A percentile compares a stretch with the other conserved stretches of the same genome.
These are phyloP conservation scores for Pisolithus marmoratus DNA, from an alignment of 768 basidiomycete species.

Conservation along the genomic window DNA sequence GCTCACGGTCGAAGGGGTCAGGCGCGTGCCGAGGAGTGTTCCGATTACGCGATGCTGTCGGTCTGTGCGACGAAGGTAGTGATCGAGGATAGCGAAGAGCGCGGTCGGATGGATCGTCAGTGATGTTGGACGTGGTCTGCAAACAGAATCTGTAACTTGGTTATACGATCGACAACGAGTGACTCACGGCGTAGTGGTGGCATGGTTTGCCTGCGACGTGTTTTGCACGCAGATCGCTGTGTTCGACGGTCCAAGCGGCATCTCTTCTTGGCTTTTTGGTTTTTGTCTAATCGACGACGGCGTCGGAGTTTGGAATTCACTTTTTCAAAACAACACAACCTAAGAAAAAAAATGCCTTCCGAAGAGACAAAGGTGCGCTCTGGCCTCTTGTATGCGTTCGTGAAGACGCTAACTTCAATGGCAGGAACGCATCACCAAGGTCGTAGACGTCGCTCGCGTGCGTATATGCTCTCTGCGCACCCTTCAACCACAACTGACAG, in stretches of 20 bases:
- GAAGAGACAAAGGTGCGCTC: constrained; percentile 79
- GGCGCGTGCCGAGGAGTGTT: constrained; percentile 81
- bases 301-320: constrained; percentile 28
- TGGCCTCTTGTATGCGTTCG: not conserved
- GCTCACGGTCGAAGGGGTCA: constrained; percentile 57
- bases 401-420: not conserved
- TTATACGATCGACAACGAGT: not conserved
- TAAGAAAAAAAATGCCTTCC: constrained; percentile 57
- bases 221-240: constrained; percentile 42
- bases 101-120: constrained; percentile 89
- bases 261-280: constrained; percentile 23
- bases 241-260: constrained; percentile 42
- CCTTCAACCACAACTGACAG: not conserved
- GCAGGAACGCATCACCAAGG: constrained; percentile 79
- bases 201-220: constrained; percentile 21
- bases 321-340: constrained; percentile 1
- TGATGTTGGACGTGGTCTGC: constrained; percentile 62
- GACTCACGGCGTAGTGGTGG: constrained; percentile 31
- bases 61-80: constrained; percentile 85
- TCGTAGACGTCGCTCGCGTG: constrained; percentile 78
- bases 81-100: constrained; percentile 92
- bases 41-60: constrained; percentile 88
- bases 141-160: not conserved
- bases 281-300: constrained; percentile 5
- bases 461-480: constrained; percentile 21